Evolutionary conservation across 345 rosid genomes (phyloP), one percentile per base, ranked within the genome.

Genomic region (Tarenaya hassleriana): DNA sequence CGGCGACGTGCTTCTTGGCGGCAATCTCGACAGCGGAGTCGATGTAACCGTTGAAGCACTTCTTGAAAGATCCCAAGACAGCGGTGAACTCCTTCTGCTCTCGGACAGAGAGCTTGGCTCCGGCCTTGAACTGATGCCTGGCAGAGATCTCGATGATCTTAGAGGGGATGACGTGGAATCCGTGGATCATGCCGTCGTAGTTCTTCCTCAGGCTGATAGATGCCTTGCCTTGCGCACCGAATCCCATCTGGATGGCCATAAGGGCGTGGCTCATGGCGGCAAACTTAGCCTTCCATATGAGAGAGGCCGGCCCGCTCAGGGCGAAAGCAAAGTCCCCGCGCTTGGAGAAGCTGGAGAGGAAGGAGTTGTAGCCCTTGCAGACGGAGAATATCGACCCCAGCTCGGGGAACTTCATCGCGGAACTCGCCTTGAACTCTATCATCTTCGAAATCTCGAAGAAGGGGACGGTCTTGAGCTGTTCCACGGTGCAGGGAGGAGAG

Each of bases 381-480:
- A 47, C 8, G 21, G 45, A n/a, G 6, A 52, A 66, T 17, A 66
- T 7, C 1, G 16, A 1, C 16, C 8, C 16, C 64, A 58, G 58
- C 4, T 46, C 14, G 1, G 14, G 0, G 13, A 44, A 52, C 9
- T 46, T 1, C 0, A 33, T 18, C 33, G 40, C 50, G 9, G 27
- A 1, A 14, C 19, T 4, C 19, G 15, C 16, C 15, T 33, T 13
- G 24, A 34, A 41, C 17, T 52, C 7, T 16, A 59, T 3, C 40
- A 40, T 17, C 17, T 47, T 53, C 4, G 45, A 11, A 50, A 66
- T 47, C 16, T 46, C 50, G 18, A 0, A 1, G 40, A 18, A 47
- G 4, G 70, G 50, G 60, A 46, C 52, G 7, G 17, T 10, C 53
- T 66, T 60, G 34, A 66, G 60, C 34, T n/a, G 1, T 13, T 56